Evolutionary conservation across 441 rosid species (phyloP), one percentile per base, ranked within the genome.

Genomic region (Bocquillonia castaneifolia): DNA sequence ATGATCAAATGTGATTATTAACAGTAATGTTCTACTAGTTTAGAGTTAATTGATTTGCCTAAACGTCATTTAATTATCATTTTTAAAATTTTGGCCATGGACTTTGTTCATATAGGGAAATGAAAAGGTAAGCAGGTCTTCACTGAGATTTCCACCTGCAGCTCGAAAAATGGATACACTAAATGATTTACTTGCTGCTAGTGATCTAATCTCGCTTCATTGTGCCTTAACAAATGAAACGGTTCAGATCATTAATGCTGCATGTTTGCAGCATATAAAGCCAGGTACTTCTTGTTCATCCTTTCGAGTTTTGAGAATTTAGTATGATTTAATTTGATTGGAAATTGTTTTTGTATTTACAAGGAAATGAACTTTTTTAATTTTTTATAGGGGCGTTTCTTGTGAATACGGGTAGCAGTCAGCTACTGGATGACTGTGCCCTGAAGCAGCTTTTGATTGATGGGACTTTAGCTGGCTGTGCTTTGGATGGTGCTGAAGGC

Each of bases 401-500:
- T 75, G 97, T 92, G 68, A 94, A 94, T 77, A 90, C 91, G 2
- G 98, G 98, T 72, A 90, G 97, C 86, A 82, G 94, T 74, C 99
- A 90, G 85, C 78, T 94, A 59, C 79, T 92, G 61, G 98, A 94
- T 75, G 99, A 94, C 78, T 92, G 98, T 79, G 89, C 87, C 50
- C 81, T 92, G 76, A 94, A 92, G 84, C 91, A 88, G 74, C 94
- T 90, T 81, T 76, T 94, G 56, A 92, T 94, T 81, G 96, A 94
- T 78, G 99, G 97, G 56, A 87, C 89, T 47, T 80, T 92, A 67
- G 99, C 96, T 74, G 98, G 99, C 47, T 92, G 98, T 81, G 97
- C 99, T 37, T 69, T 94, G 78, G 99, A 94, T 78, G 97, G 99
- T 59, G 97, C 86, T 64, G 99, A 94, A 84, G 98, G 99, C 64